Evolutionary conservation across 805 yeast species (phyloP), one percentile per base, ranked within the genome.

Genomic region (Saccharomycopsis sp.): DNA sequence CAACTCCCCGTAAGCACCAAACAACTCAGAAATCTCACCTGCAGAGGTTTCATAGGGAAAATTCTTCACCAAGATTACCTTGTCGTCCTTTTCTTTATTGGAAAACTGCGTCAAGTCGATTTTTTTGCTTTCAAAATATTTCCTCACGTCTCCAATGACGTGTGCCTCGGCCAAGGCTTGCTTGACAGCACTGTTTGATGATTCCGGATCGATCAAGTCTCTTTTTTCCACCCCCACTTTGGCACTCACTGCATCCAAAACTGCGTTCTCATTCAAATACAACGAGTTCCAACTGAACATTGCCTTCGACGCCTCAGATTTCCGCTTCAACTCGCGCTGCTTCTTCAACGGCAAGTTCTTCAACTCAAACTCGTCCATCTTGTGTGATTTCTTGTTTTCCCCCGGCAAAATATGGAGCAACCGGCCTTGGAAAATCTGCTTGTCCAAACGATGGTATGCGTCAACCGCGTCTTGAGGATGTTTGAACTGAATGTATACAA

Each of bases 121-220:
- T 26, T 95, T 94, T 55, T 80, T 80, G 18, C 66, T 61, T 58
- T 86, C 95, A 59, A 92, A 92, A 61, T 77, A 92, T 51, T 75
- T 75, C 54, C 95, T 74, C 9, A 92, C 95, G 59, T 81, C 92
- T 34, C 88, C 92, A 53, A 92, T 79, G 13, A 88, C 95, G 55
- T 87, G 92, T 2, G 96, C 94, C 63, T 92, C 98, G 0, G 98
- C 97, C 48, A 92, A 70, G 0, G 98, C 97, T 61, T 88, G 97
- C 57, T 88, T 85, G 10, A 92, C 97, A 1, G 95, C 96, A 39
- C 95, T 81, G 45, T 70, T 77, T 5, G 94, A 71, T 49, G 78
- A 84, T 52, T 85, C 82, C 1, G 96, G 89, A 58, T 92, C 94
- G 46, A 92, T 73, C 54, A 92, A 69, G 43, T 86, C 85, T 5